Conservation (phyloP, 306 rosid genomes). For the Citrullus amarus region DNA sequence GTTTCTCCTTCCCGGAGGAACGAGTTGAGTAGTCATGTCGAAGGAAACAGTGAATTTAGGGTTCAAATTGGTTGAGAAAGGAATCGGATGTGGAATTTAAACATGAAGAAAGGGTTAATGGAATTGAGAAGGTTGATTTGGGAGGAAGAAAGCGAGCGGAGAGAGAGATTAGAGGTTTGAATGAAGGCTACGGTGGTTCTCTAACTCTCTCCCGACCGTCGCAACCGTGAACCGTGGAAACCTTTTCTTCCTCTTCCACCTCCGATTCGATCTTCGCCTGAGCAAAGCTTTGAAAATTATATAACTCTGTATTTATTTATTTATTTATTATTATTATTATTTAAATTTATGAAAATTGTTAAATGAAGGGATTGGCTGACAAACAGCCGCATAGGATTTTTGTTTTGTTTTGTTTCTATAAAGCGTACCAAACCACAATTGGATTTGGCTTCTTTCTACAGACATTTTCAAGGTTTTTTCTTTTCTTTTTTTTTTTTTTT, state of each 20-base stretch:
- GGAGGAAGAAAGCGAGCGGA: background rate
- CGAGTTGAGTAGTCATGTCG: constrained; percentile 60
- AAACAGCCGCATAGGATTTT: too few relatives aligned
- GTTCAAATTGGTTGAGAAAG: background rate
- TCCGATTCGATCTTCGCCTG: background rate
- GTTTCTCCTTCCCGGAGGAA: constrained; percentile 31
- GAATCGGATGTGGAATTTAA: background rate
- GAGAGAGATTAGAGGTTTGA: background rate
- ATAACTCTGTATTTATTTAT: background rate
- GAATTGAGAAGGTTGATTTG: background rate
- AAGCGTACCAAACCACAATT: too few relatives aligned
- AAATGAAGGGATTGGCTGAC: background rate
- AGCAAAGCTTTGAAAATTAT: background rate
- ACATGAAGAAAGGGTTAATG: background rate
- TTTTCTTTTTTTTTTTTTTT: too few relatives aligned
- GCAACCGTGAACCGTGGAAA: background rate
- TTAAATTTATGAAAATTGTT: too few relatives aligned
- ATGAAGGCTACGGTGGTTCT: background rate
- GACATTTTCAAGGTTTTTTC: too few relatives aligned
- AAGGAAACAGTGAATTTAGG: background rate
- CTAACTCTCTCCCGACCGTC: background rate
- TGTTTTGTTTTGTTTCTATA: too few relatives aligned
- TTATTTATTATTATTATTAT: too few relatives aligned
- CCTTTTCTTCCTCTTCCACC: background rate
- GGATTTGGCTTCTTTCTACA: too few relatives aligned